Percentiles rank a stretch among this genome's conserved stretches.
phyloP scores from a whole-genome alignment of 1,284 basidiomycete genomes.

The Sanghuangporus weigelae region DNA sequence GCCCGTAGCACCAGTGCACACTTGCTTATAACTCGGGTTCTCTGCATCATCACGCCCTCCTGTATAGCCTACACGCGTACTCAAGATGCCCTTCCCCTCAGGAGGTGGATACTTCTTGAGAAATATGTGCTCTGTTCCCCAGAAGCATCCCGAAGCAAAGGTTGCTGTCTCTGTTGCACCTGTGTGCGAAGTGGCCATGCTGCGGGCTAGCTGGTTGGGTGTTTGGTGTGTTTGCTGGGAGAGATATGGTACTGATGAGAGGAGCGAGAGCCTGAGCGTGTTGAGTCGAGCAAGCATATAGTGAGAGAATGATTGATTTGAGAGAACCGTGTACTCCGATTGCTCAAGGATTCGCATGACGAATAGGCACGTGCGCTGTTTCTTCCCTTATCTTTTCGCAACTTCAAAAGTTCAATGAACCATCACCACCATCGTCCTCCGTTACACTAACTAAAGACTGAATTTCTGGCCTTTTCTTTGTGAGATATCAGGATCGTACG shows the following conservation, averaged over 20 bases:
- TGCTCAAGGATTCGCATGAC: background rate
- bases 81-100: conserved; percentile 44
- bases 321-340: background rate
- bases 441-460: too few relatives aligned
- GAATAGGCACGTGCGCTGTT: background rate
- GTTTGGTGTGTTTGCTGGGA: background rate
- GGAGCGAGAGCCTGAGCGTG: conserved; percentile 3
- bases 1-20: conserved; percentile 78
- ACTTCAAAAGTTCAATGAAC: too few relatives aligned
- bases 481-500: too few relatives aligned
- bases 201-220: background rate
- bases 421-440: too few relatives aligned
- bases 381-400: background rate
- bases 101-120: conserved; percentile 71
- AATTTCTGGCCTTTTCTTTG: too few relatives aligned
- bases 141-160: conserved; percentile 68
- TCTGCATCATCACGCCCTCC: conserved; percentile 57
- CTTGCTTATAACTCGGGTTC: conserved; percentile 68
- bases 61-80: conserved; percentile 77
- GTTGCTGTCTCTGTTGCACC: conserved; percentile 54
- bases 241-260: conserved; percentile 4
- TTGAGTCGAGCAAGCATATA: conserved; percentile 12
- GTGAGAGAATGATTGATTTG: background rate
- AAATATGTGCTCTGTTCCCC: conserved; percentile 88
- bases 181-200: conserved; percentile 5